These are phyloP conservation scores for Asterochloris sp. DNA, from an alignment of 139 green algal species.

Conservation along the genomic window DNA sequence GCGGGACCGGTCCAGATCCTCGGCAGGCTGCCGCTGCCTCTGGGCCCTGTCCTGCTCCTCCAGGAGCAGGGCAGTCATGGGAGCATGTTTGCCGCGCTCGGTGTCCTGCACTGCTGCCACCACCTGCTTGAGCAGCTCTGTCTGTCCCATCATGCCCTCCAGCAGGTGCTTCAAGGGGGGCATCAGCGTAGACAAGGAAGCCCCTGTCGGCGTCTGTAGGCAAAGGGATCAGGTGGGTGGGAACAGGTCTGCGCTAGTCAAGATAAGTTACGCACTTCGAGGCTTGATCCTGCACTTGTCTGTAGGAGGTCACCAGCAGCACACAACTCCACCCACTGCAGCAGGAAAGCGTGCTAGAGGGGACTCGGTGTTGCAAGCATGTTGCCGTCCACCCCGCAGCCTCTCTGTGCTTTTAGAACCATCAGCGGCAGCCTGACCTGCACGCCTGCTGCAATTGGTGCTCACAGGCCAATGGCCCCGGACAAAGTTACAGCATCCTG, in stretches of 20 bases:
- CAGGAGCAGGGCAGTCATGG: slow-evolving; percentile 43
- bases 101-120: slow-evolving; percentile 38
- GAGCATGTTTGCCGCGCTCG: slow-evolving; percentile 48
- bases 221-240: background rate
- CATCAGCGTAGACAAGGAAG: slow-evolving; percentile 30
- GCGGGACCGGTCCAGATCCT: background rate
- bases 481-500: too few species aligned
- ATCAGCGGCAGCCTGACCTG: too few species aligned
- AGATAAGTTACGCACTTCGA: too few species aligned
- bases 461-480: too few species aligned
- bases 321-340: too few species aligned
- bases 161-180: slow-evolving; percentile 60
- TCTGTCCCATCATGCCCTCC: slow-evolving; percentile 37
- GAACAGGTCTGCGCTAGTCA: background rate
- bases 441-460: too few species aligned
- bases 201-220: slow-evolving; percentile 8
- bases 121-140: slow-evolving; percentile 50
- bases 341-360: too few species aligned
- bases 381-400: too few species aligned
- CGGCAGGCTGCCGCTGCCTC: slow-evolving; percentile 4
- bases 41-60: slow-evolving; percentile 20
- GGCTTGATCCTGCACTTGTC: too few species aligned
- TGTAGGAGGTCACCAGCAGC: too few species aligned
- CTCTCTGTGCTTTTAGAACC: too few species aligned
- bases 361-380: too few species aligned